These are phyloP conservation scores for Plantago major DNA, from an alignment of 257 asterid genomes.

Conservation along the genomic window DNA sequence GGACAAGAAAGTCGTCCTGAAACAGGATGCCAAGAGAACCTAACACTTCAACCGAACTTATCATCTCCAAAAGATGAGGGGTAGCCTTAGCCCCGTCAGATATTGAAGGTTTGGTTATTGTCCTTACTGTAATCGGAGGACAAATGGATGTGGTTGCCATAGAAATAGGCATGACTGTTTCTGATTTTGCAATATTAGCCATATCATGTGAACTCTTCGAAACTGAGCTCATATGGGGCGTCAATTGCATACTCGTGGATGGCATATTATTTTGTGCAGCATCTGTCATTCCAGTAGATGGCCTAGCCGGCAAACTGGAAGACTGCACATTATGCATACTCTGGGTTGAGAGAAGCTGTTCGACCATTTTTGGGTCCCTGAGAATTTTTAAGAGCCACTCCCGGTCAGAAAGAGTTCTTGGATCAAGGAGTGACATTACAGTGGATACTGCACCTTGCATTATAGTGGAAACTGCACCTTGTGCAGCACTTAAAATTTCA, in stretches of 20 bases:
- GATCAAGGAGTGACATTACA: slow-evolving; percentile 26
- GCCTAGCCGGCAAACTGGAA: slow-evolving; percentile 6
- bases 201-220: slow-evolving; percentile 22
- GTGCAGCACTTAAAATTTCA: slow-evolving; percentile 50
- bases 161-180: slow-evolving; percentile 25
- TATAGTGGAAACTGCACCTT: slow-evolving; percentile 29
- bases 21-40: too few relatives aligned
- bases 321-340: slow-evolving; percentile 15
- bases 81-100: too few relatives aligned
- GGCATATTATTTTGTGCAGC: slow-evolving; percentile 15
- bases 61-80: too few relatives aligned
- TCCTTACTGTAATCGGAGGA: slow-evolving; percentile 34
- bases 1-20: too few relatives aligned
- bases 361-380: slow-evolving; percentile 63
- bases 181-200: slow-evolving; percentile 30
- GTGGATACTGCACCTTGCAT: slow-evolving; percentile 21
- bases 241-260: slow-evolving; percentile 34
- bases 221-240: slow-evolving; percentile 29
- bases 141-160: slow-evolving; percentile 37
- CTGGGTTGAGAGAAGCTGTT: slow-evolving; percentile 51
- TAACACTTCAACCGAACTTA: too few relatives aligned
- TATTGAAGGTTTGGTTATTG: not conserved
- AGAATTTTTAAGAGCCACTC: slow-evolving; percentile 68
- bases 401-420: slow-evolving; percentile 49
- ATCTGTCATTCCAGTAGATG: slow-evolving; percentile 8